A percentile compares a stretch with the other conserved stretches of the same genome.
phyloP scores from a whole-genome alignment of 345 rosid genomes.

The Psidium guajava region DNA sequence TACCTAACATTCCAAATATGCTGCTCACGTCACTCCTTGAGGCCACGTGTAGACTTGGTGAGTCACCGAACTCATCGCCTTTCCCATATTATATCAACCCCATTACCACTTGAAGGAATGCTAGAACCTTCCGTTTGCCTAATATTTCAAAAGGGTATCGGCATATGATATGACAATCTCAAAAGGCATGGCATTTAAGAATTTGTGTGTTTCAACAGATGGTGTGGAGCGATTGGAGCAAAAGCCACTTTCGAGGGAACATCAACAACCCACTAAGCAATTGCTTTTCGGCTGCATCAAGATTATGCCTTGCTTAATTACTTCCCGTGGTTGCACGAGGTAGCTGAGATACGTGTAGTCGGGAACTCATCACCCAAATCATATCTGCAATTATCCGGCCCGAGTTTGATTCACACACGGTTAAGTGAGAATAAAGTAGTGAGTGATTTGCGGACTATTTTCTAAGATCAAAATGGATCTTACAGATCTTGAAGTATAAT shows the following conservation, averaged over 20 bases:
- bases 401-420: not conserved
- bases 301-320: not conserved
- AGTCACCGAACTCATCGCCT: conserved; percentile 8
- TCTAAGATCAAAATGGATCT: not conserved
- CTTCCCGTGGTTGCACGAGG: not conserved
- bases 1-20: conserved; percentile 28
- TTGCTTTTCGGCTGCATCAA: conserved; percentile 3
- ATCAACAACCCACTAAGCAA: conserved; percentile 24
- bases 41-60: conserved; percentile 19
- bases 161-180: conserved; percentile 14
- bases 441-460: not conserved
- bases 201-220: conserved; percentile 18
- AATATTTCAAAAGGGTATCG: not conserved
- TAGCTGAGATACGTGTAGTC: not conserved
- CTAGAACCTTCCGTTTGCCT: conserved; percentile 33
- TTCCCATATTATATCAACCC: conserved; percentile 16
- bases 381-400: not conserved
- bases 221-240: conserved; percentile 10
- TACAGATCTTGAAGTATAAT: too few relatives aligned
- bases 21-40: conserved; percentile 4
- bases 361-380: not conserved
- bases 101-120: conserved; percentile 27
- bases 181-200: conserved; percentile 15
- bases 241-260: conserved; percentile 24
- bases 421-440: not conserved